phyloP scores from a whole-genome alignment of 2,329 filamentous ascomycete species.

The Calonectria honghensis region DNA sequence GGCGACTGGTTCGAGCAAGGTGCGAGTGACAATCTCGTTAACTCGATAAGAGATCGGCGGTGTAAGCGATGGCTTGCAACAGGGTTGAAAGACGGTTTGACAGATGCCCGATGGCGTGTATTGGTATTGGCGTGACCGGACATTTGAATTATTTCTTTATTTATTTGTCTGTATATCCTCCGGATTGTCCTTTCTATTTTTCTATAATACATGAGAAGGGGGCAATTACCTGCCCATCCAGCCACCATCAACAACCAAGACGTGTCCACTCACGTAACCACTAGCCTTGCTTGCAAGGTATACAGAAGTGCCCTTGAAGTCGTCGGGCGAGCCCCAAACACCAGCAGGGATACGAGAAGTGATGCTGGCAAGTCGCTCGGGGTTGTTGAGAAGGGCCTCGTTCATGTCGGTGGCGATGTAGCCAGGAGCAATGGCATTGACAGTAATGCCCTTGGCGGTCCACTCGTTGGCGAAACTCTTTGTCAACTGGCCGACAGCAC shows the following conservation, averaged over 20 bases:
- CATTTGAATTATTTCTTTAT: conserved; percentile 7
- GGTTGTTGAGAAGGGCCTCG: conserved; percentile 83
- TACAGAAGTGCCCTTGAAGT: conserved; percentile 89
- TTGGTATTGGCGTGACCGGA: background rate
- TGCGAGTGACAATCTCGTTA: conserved; percentile 26
- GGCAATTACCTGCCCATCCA: conserved; percentile 86
- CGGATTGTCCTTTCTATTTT: conserved; percentile 32
- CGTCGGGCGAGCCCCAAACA: conserved; percentile 87
- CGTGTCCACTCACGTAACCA: conserved; percentile 87
- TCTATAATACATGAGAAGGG: conserved; percentile 4
- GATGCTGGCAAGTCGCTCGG: conserved; percentile 82
- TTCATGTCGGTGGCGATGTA: conserved; percentile 99
- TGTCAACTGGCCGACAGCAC: conserved; percentile 88
- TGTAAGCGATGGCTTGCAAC: background rate
- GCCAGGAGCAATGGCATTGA: conserved; percentile 92
- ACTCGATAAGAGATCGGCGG: background rate
- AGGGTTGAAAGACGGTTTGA: background rate
- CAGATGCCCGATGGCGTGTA: background rate
- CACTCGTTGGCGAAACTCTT: conserved; percentile 93
- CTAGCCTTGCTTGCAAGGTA: conserved; percentile 86
- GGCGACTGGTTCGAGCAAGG: conserved; percentile 50
- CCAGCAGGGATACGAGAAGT: conserved; percentile 88
- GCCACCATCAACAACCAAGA: conserved; percentile 89
- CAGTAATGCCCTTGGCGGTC: conserved; percentile 84
- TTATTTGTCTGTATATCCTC: background rate